These are phyloP conservation scores for Camelina hispida DNA, from an alignment of 345 rosid species.

Conservation along the genomic window DNA sequence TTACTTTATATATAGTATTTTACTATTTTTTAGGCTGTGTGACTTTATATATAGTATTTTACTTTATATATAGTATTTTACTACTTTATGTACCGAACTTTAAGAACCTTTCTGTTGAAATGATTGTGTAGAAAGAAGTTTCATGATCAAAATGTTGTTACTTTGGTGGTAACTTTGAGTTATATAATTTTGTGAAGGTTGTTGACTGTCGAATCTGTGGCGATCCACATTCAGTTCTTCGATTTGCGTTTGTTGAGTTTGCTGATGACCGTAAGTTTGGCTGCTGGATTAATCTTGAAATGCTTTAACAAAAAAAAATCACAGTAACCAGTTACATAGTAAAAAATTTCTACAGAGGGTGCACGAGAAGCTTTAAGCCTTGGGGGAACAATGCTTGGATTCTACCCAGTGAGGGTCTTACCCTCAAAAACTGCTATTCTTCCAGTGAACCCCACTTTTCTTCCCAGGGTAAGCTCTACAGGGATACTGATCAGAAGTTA, in stretches of 20 bases:
- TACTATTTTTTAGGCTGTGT: neutral
- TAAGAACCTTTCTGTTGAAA: too few species aligned
- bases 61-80: neutral
- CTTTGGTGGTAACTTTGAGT: conserved; percentile 12
- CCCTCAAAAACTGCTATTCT: conserved; percentile 96
- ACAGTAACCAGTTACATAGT: neutral
- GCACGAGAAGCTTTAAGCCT: conserved; percentile 78
- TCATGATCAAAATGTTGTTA: neutral
- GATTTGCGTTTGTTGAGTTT: conserved; percentile 94
- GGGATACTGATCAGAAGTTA: neutral
- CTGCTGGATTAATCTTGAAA: conserved; percentile 12
- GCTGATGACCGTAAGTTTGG: conserved; percentile 77
- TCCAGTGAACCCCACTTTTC: conserved; percentile 94
- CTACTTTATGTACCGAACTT: too few species aligned
- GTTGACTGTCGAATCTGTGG: conserved; percentile 96
- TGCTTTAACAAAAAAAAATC: neutral
- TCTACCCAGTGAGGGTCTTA: conserved; percentile 83
- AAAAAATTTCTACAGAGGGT: conserved; percentile 58
- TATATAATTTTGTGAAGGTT: conserved; percentile 60
- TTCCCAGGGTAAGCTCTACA: conserved; percentile 70
- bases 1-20: neutral
- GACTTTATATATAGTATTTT: neutral
- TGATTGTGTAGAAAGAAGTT: neutral
- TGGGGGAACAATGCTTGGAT: conserved; percentile 86
- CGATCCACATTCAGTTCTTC: conserved; percentile 93